Base-by-base conservation (phyloP, 1,284 basidiomycete genomes). In the Papiliotrema terrestris region DNA sequence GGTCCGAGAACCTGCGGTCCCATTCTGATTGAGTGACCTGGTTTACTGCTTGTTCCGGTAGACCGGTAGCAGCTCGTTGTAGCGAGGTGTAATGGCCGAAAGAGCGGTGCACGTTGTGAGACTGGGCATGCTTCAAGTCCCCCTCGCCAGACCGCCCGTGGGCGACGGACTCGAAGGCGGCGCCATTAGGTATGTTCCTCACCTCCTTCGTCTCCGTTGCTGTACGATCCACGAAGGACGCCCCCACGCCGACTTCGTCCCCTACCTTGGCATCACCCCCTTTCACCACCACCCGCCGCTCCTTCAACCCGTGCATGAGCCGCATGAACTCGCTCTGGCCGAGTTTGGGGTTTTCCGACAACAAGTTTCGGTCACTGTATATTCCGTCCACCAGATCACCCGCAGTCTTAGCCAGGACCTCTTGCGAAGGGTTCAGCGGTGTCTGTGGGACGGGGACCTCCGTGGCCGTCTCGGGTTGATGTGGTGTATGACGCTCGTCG, bases 321-420 rank as follows among this genome's bases (percentile, higher is more conserved):
- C 82, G 82, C 79, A 97, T 81, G 72, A 98, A 98, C 60, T 85
- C 81, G 73, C 91, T 94, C 49, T 93, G 84, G 71, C 86, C 83
- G 71, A 98, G 92, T 74, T 97, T 97, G 43, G 86, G 84, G 68
- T 90, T 93, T 60, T 83, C 80, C 57, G 86, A 38, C 9, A 60
- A 25, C 4, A 65, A 48, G 17, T 51, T 41, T 20, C 59, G 57
- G 19, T 62, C 59, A 8, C 39, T 84, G 54, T 81, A 80, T 43
- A 92, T 81, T 29, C 86, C 82, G 54, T 88, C 82, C 41, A 91
- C 77, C 45, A 92, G 82, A 32, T 83, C 73, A 15, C 82, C 87
- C 2, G 89, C 89, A 2, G 88, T 87, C 26, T 82, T 82, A 3
- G 90, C 86, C 26, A 92, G 83, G 50, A 89, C 84, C 59, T 90